Base-by-base conservation (phyloP, 257 asterid genomes). In the Przewalskia tangutica region DNA sequence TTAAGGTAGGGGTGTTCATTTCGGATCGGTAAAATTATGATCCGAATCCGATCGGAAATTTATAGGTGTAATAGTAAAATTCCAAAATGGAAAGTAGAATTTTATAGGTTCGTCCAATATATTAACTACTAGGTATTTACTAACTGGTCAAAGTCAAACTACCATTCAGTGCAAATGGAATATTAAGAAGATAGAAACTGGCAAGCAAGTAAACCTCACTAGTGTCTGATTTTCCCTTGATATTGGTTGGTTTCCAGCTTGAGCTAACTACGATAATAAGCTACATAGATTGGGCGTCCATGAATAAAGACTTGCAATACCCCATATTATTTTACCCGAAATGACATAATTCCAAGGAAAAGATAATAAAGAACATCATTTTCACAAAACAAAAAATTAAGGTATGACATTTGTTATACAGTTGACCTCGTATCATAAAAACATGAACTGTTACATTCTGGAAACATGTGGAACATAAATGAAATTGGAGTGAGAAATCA, bases 391-490 rank as follows among this genome's bases (percentile, higher is more conserved):
- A 60, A 79, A 53, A 44, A 40, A 79, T n/a, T n/a, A 62, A 54
- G 7, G 18, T n/a, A 59, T 54, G 44, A 48, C 54, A 42, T 54
- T 81, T 82, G 82, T 75, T 84, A 82, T 82, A 84, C 89, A 80
- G 50, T 70, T 81, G 83, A 63, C 27, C 66, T 46, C 38, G 14
- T 53, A 40, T 27, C 79, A 10, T 56, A 12, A 4, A 12, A 50
- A 50, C 14, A 60, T 34, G 75, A 78, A 59, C 32, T 23, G 66
- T 78, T 79, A 50, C 88, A 86, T 80, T 79, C 56, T 82, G 84
- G 66, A 79, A 88, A 82, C 87, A 82, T 20, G 70, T 81, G 71
- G 81, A 84, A 53, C 80, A 73, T 78, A 65, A 40, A 87, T 63
- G 42, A 3, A 86, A 79, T 48, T 54, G 48, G 75, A 79, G 38